Percentiles rank a stretch among this genome's conserved stretches.
Conservation (phyloP, 805 yeast genomes). For the Suhomyces kilbournensis region DNA sequence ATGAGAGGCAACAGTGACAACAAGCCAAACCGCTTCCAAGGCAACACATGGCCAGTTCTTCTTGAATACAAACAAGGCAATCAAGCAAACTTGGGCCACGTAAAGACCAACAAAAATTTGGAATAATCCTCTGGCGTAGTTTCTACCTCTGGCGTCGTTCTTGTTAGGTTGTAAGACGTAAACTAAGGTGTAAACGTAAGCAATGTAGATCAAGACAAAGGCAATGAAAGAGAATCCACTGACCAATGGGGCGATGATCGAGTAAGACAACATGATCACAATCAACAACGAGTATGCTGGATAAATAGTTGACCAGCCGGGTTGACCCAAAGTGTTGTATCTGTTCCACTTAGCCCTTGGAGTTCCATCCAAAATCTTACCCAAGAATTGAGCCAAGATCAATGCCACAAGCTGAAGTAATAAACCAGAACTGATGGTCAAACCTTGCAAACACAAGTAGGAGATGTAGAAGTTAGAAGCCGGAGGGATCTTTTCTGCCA, state of each 20-base stretch:
- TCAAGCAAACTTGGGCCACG: slow-evolving; percentile 64
- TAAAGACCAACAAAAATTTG: slow-evolving; percentile 71
- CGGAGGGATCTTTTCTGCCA: slow-evolving; percentile 21
- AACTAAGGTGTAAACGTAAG: slow-evolving; percentile 58
- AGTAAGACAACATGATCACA: slow-evolving; percentile 68
- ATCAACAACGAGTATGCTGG: slow-evolving; percentile 75
- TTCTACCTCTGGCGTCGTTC: slow-evolving; percentile 68
- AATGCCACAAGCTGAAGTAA: slow-evolving; percentile 45
- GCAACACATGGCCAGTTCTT: slow-evolving; percentile 79
- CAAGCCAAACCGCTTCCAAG: slow-evolving; percentile 59
- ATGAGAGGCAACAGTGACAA: slow-evolving; percentile 58
- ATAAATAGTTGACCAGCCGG: slow-evolving; percentile 79
- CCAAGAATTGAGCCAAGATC: slow-evolving; percentile 66
- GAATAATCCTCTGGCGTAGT: slow-evolving; percentile 69
- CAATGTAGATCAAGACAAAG: slow-evolving; percentile 54
- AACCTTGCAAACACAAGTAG: slow-evolving; percentile 25
- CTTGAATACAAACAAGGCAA: slow-evolving; percentile 71
- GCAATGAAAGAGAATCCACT: slow-evolving; percentile 65
- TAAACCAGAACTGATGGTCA: slow-evolving; percentile 21
- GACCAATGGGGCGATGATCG: slow-evolving; percentile 75
- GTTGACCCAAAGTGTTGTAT: slow-evolving; percentile 57
- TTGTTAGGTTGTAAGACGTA: slow-evolving; percentile 58
- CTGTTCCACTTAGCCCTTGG: slow-evolving; percentile 93
- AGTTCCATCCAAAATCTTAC: slow-evolving; percentile 72
- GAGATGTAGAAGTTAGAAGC: slow-evolving; percentile 28